Evolutionary conservation across 345 rosid genomes (phyloP).

Genomic region (Murraya koenigii): DNA sequence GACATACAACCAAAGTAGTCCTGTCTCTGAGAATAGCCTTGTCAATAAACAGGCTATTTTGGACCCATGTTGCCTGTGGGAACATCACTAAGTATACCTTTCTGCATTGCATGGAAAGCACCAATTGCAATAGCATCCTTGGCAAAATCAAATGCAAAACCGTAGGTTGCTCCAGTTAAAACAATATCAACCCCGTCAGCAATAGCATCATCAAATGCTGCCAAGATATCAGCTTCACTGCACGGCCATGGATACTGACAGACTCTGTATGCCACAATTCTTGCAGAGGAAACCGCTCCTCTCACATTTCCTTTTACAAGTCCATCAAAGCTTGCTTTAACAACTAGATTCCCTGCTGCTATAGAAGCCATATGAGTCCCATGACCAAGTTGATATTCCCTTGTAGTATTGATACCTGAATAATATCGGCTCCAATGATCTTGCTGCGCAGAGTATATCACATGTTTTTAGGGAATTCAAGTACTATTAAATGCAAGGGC

Average conservation of each 20-base stretch:
- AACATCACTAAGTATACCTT: conserved; percentile 46
- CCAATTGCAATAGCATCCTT: conserved; percentile 33
- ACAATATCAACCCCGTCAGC: conserved; percentile 59
- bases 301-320: not conserved
- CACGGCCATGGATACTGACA: not conserved
- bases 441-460: conserved; percentile 26
- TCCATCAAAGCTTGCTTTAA: not conserved
- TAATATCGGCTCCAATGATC: not conserved
- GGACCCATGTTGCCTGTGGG: conserved; percentile 31
- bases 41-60: not conserved
- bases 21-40: conserved; percentile 41
- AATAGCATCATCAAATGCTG: conserved; percentile 64
- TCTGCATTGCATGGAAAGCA: conserved; percentile 50
- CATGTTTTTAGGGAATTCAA: not conserved
- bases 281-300: not conserved
- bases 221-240: not conserved
- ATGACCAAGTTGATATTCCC: not conserved
- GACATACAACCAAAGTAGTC: conserved; percentile 33
- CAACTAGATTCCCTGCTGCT: conserved; percentile 34
- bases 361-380: not conserved
- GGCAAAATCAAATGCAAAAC: accelerated
- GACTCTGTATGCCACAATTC: conserved; percentile 31
- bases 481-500: not conserved
- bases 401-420: not conserved
- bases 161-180: not conserved